Base-by-base conservation (phyloP, 2,329 filamentous ascomycete species). In the Clonostachys solani region DNA sequence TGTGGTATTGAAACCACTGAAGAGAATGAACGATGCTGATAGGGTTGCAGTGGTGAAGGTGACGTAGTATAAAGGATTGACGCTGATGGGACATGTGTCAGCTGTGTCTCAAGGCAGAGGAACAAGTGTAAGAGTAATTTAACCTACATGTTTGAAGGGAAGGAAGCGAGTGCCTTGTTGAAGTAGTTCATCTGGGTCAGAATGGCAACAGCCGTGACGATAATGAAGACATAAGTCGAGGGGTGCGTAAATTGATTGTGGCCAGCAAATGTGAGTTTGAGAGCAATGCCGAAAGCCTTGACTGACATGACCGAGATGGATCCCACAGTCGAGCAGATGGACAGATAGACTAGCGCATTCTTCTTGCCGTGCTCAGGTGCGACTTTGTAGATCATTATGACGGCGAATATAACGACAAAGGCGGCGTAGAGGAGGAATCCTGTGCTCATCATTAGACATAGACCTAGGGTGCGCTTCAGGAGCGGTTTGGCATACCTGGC, bases 161-260 rank as follows among this genome's bases (percentile, higher is more conserved):
- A 99, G 60, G 95, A 91, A 67, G 90, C 95, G 50, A 99, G 74
- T 8, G 94, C 94, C 70, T 99, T 99, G 77, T 99, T 99, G 71
- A 99, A 96, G 69, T 99, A 99, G 69, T 99, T 99, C 94, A 99
- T 97, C 75, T 99, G 94, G 9, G 92, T 96, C 56, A 99, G 68
- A 62, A 99, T 97, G 74, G 94, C 99, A 54, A 96, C 89, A 4
- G 79, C 77, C 0, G 92, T 94, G 54, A 97, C 82, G 55, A 99
- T 96, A 68, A 92, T 85, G 66, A 99, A 99, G 53, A 96, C 92
- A 60, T 99, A 99, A 50, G 95, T 99, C 44, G 91, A 96, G 3
- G 95, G 89, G 58, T 95, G 89, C 6, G 82, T 83, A 67, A 99
- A 96, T 67, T 99, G 94, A 69, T 99, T 99, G 68, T 95, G 87